Conservation (phyloP, 2,329 filamentous ascomycete species). For the Zymoseptoria tritici region DNA sequence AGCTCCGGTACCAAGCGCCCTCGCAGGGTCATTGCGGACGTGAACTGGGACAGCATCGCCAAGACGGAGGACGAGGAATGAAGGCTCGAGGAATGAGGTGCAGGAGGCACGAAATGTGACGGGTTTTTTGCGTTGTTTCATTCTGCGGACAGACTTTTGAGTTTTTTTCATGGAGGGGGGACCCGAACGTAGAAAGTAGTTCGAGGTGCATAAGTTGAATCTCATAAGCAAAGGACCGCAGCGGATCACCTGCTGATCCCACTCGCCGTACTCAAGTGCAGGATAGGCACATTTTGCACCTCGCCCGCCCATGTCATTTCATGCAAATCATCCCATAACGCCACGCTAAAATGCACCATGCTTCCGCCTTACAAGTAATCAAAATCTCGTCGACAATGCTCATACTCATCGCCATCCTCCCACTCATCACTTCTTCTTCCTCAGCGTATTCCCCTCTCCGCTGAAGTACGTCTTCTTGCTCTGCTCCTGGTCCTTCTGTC, state of each 20-base stretch:
- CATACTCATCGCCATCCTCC: neutral
- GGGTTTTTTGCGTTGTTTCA: too few relatives aligned
- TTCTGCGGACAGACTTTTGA: too few relatives aligned
- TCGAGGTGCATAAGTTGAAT: too few relatives aligned
- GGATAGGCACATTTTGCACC: neutral
- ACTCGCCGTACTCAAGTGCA: neutral
- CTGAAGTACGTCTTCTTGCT: conserved; percentile 53
- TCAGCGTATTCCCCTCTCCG: conserved; percentile 75
- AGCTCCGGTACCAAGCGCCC: too few relatives aligned
- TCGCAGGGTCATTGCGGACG: too few relatives aligned
- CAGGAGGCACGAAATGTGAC: too few relatives aligned
- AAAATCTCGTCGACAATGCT: neutral
- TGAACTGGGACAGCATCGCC: too few relatives aligned
- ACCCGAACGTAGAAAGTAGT: too few relatives aligned
- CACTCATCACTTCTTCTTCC: conserved; percentile 57
- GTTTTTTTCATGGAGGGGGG: too few relatives aligned
- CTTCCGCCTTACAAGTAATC: neutral
- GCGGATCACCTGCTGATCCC: neutral
- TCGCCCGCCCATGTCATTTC: neutral
- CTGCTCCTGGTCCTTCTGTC: conserved; percentile 55
- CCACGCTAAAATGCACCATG: neutral
- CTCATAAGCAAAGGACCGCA: neutral
- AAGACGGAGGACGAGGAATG: too few relatives aligned
- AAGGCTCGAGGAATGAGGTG: too few relatives aligned
- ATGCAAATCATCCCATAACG: neutral